Percentiles rank a stretch among this genome's conserved stretches.
Conservation (phyloP, 371 early-diverging fungal genomes). For the Mucor velutinosus region DNA sequence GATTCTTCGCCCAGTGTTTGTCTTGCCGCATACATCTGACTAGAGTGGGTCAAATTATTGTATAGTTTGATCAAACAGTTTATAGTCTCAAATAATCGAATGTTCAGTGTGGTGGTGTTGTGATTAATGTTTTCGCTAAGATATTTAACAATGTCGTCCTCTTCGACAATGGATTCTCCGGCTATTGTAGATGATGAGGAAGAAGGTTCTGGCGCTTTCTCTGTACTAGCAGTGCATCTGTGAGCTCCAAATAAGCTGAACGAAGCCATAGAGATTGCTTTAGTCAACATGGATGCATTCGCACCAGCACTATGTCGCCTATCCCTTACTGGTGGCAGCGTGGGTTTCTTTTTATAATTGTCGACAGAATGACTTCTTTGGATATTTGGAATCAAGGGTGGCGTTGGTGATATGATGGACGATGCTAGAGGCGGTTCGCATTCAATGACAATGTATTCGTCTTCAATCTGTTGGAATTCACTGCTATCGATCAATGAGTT, state of each 20-base stretch:
- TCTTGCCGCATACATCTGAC: not conserved
- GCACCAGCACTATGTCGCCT: conserved; percentile 35
- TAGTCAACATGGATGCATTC: conserved; percentile 54
- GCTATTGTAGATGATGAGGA: not conserved
- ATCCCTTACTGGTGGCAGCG: conserved; percentile 6
- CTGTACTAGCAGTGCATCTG: conserved; percentile 14
- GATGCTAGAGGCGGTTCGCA: not conserved
- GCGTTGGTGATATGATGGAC: not conserved
- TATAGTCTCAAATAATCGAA: not conserved
- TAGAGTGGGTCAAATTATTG: not conserved
- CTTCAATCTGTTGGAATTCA: not conserved
- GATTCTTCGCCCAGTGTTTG: not conserved
- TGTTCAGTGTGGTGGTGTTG: not conserved
- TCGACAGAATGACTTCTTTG: not conserved
- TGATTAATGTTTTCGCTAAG: not conserved
- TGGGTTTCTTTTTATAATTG: not conserved
- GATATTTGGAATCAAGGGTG: not conserved
- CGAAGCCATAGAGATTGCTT: conserved; percentile 57
- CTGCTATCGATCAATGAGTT: not conserved
- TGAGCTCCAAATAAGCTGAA: conserved; percentile 54
- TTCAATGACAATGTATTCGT: conserved; percentile 8
- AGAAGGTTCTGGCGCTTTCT: not conserved
- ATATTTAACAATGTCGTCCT: not conserved
- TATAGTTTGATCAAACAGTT: not conserved
- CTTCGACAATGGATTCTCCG: not conserved